phyloP scores from a whole-genome alignment of 2,329 filamentous ascomycete genomes.

The Alternaria postmessia region DNA sequence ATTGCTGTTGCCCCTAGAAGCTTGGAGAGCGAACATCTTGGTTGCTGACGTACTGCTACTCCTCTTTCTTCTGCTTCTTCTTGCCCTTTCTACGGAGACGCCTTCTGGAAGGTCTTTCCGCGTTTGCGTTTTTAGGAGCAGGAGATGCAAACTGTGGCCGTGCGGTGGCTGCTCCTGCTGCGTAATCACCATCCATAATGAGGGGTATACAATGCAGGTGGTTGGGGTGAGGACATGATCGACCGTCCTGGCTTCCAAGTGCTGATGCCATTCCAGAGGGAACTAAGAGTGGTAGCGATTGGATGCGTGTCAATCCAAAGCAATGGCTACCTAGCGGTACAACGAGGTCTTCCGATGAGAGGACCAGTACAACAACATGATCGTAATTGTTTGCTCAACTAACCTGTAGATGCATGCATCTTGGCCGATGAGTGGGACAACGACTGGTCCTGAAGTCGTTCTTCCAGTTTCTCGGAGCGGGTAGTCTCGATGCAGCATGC shows the following conservation, averaged over 20 bases:
- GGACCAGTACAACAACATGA: not conserved
- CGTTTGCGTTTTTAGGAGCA: not conserved
- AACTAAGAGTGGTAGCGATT: not conserved
- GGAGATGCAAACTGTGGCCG: not conserved
- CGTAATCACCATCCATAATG: not conserved
- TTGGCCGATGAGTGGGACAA: not conserved
- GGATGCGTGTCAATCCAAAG: not conserved
- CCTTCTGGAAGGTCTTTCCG: not conserved
- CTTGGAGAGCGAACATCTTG: not conserved
- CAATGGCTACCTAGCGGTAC: not conserved
- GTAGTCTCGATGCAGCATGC: not conserved
- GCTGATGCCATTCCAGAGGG: not conserved
- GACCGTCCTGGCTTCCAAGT: not conserved
- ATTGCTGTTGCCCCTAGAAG: not conserved
- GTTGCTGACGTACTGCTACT: constrained; percentile 1
- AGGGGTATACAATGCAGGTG: not conserved
- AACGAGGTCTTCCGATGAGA: not conserved
- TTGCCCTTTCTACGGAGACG: not conserved
- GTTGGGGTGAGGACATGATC: not conserved
- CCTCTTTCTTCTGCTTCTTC: constrained; percentile 1
- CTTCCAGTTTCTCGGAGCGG: not conserved
- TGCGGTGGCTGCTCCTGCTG: not conserved
- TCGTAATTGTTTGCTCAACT: not conserved
- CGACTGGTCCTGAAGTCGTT: not conserved
- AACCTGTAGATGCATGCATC: not conserved